Evolutionary conservation across 306 rosid genomes (phyloP), one percentile per base, ranked within the genome.

Genomic region (Cucurbita moschata): DNA sequence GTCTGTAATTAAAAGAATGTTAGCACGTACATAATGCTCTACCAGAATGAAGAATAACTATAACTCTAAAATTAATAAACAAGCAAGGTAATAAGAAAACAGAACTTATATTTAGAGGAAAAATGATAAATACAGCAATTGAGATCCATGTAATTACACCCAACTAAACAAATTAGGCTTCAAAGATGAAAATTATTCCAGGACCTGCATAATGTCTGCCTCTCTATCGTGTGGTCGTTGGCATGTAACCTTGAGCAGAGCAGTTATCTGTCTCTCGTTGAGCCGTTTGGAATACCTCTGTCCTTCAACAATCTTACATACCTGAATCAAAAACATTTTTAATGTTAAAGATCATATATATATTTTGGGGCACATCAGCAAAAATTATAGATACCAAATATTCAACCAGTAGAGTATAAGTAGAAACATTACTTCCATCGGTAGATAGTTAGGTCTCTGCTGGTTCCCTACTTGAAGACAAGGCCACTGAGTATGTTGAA

Each of bases 141-240:
- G 11, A 66, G 47, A 21, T 21, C 18, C 55, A 12, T 11, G 54
- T 7, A 67, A 14, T 23, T 46, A 46, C n/a, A 65, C 53, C 23
- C 13, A 10, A 10, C 49, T 68, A 68, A 23, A 26, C 51, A 19
- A 21, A 68, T 46, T 68, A 9, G 42, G 57, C 15, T 8, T 8
- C 10, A 30, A 7, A 35, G 21, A 70, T 70, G 14, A 51, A 4
- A 47, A 18, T 8, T 6, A 74, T 46, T 23, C 59, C 4, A 69
- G 10, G 4, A 90, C 99, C 97, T 85, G 95, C 84, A 88, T 77
- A 39, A 95, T 95, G 65, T 95, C 97, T 0, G 77, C 75, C 71
- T 95, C 97, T 83, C 99, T 88, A 0, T 91, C 97, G 10, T 84
- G 75, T 26, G 99, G 99, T 3, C 99, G 97, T 78, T 95, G 99